Base-by-base conservation (phyloP, 805 yeast species). In the Candida oleophila region DNA sequence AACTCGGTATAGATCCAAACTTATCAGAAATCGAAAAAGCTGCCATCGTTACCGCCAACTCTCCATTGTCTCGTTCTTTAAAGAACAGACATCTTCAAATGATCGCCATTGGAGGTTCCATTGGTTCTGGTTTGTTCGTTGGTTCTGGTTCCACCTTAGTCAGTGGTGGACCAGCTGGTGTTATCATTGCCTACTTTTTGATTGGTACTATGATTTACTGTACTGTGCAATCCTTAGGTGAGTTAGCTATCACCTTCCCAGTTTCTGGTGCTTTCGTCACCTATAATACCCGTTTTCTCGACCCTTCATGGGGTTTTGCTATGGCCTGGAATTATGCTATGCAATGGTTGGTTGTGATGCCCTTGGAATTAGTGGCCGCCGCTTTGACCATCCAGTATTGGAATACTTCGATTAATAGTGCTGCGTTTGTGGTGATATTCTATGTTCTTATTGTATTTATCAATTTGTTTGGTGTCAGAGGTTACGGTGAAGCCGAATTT, bases 51-150 rank as follows among this genome's bases (percentile, higher is more conserved):
- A 71, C 82, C 20, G 75, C 81, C 18, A 71, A 69, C 52, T 66
- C 81, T 41, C 82, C 82, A 14, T 66, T 77, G 48, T 64, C 74
- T 28, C 69, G 85, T 52, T 61, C 73, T 4, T 69, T 84, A 43
- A 81, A 78, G 55, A 76, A 80, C 37, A 74, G 91, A 58, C 92
- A 87, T 61, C 65, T 87, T 54, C 82, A 84, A 49, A 83, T 86
- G 89, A 87, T 87, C 66, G 90, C 94, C 43, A 73, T 87, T 50
- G 94, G 92, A 53, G 91, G 92, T 39, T 78, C 86, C 49, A 87
- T 88, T 54, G 96, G 96, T 55, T 84, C 92, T 8, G 96, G 94
- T 58, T 71, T 89, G 43, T 81, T 89, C 50, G 85, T 89, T 25
- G 89, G 89, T 58, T 78, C 89, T 2, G 87, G 88, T 49, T 64